These are phyloP conservation scores for Colletotrichum noveboracense DNA, from an alignment of 2,329 filamentous ascomycete species.

Conservation along the genomic window DNA sequence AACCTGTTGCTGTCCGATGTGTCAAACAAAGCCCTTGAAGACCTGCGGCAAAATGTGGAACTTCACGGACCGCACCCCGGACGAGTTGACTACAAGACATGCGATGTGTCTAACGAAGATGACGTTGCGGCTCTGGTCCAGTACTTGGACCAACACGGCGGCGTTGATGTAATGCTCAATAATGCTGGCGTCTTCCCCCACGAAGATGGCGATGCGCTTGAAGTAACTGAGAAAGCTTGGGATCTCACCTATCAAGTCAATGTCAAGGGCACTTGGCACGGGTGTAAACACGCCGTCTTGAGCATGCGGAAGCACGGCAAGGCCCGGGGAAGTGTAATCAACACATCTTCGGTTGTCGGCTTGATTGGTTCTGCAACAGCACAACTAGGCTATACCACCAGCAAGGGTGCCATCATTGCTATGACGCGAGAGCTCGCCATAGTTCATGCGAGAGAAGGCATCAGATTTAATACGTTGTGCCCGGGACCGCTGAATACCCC, in stretches of 20 bases:
- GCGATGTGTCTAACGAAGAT: constrained; percentile 72
- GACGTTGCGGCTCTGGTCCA: constrained; percentile 67
- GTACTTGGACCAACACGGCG: constrained; percentile 71
- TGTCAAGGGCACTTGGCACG: constrained; percentile 81
- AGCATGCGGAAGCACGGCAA: constrained; percentile 72
- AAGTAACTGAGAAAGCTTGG: constrained; percentile 66
- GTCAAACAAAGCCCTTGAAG: constrained; percentile 66
- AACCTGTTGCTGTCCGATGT: constrained; percentile 76
- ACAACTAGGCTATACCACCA: constrained; percentile 77
- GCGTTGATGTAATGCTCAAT: constrained; percentile 79
- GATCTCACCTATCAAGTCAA: constrained; percentile 78
- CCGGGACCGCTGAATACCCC: constrained; percentile 79
- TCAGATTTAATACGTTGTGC: constrained; percentile 76
- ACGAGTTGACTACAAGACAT: constrained; percentile 44
- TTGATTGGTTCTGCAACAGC: constrained; percentile 76
- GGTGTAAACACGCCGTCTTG: constrained; percentile 74
- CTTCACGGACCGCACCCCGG: constrained; percentile 55
- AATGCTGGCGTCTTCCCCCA: constrained; percentile 82
- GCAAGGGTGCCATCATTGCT: constrained; percentile 77
- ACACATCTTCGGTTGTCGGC: constrained; percentile 75
- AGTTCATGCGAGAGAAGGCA: constrained; percentile 76
- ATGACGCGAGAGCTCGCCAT: constrained; percentile 78
- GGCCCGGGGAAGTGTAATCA: constrained; percentile 72
- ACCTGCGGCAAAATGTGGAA: constrained; percentile 64
- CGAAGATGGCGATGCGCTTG: constrained; percentile 65